These are phyloP conservation scores for Xylaria cubensis DNA, from an alignment of 495 filamentous ascomycete species.

Conservation along the genomic window DNA sequence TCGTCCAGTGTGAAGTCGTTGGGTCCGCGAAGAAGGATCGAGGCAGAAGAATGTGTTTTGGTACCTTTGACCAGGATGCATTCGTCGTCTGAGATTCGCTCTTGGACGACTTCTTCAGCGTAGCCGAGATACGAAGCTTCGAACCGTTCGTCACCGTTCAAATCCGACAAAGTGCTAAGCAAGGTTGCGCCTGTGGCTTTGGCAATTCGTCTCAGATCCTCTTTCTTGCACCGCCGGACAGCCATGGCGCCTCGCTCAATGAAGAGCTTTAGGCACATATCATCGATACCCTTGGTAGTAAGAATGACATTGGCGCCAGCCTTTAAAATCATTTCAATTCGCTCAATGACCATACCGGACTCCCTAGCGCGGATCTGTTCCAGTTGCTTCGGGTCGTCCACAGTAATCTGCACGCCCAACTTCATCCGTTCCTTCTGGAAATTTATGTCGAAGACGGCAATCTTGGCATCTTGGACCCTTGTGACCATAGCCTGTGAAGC, in stretches of 20 bases:
- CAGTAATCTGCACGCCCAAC: slow-evolving; percentile 95
- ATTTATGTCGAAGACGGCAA: slow-evolving; percentile 97
- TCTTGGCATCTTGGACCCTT: slow-evolving; percentile 90
- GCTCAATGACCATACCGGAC: slow-evolving; percentile 88
- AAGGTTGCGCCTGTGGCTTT: slow-evolving; percentile 95
- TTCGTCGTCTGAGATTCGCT: slow-evolving; percentile 98
- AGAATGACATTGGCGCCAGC: slow-evolving; percentile 95
- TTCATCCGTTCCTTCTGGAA: slow-evolving; percentile 99
- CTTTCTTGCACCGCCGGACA: slow-evolving; percentile 97
- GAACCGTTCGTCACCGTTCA: slow-evolving; percentile 98
- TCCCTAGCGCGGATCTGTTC: slow-evolving; percentile 96
- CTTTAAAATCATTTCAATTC: slow-evolving; percentile 96
- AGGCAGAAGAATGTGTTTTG: slow-evolving; percentile 89
- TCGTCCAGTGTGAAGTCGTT: slow-evolving; percentile 98
- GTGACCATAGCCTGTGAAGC: slow-evolving; percentile 98
- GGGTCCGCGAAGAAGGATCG: slow-evolving; percentile 92
- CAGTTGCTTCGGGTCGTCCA: slow-evolving; percentile 95
- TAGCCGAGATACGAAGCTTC: slow-evolving; percentile 85
- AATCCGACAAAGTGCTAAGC: slow-evolving; percentile 88
- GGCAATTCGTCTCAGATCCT: slow-evolving; percentile 94
- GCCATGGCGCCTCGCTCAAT: slow-evolving; percentile 96
- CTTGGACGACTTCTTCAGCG: slow-evolving; percentile 94
- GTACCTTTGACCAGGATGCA: slow-evolving; percentile 97
- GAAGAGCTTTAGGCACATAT: slow-evolving; percentile 92
- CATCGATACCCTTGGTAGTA: slow-evolving; percentile 98